These are phyloP conservation scores for Trichopus zeylanicus DNA, from an alignment of 116 monocot species.

Conservation along the genomic window DNA sequence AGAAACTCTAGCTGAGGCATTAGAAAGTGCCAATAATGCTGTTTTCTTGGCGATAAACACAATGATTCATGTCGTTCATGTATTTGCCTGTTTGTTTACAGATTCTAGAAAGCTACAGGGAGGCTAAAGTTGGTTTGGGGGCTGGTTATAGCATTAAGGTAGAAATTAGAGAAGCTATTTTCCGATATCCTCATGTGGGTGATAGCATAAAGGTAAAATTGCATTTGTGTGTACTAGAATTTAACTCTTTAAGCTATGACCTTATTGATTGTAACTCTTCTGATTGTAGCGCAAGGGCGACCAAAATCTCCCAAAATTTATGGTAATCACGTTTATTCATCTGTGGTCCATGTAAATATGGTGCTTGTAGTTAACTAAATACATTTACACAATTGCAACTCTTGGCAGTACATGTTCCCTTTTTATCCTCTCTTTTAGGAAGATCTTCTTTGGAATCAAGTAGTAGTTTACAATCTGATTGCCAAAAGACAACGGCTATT, in stretches of 20 bases:
- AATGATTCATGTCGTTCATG: constrained; percentile 11
- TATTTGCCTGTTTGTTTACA: constrained; percentile 15
- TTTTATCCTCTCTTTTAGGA: constrained; percentile 42
- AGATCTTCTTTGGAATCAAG: constrained; percentile 14
- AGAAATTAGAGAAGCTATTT: constrained; percentile 68
- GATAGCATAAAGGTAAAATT: constrained; percentile 47
- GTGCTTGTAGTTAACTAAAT: no score
- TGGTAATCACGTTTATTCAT: background rate
- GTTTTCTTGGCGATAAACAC: constrained; percentile 56
- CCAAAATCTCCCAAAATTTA: background rate
- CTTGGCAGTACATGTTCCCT: constrained; percentile 50
- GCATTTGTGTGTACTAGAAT: background rate
- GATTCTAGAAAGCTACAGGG: constrained; percentile 47
- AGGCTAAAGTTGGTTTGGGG: constrained; percentile 73
- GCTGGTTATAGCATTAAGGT: constrained; percentile 55
- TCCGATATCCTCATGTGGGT: constrained; percentile 37
- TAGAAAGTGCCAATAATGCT: constrained; percentile 80
- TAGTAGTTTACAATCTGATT: constrained; percentile 5
- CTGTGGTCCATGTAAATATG: no score
- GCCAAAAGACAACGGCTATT: background rate
- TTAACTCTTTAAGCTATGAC: background rate
- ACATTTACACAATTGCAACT: background rate
- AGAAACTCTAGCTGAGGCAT: constrained; percentile 78
- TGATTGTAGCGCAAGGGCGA: constrained; percentile 56
- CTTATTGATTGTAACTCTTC: constrained; percentile 24